A percentile compares a stretch with the other conserved stretches of the same genome.
phyloP scores from a whole-genome alignment of 2,329 filamentous ascomycete genomes.

The Massarina eburnea region DNA sequence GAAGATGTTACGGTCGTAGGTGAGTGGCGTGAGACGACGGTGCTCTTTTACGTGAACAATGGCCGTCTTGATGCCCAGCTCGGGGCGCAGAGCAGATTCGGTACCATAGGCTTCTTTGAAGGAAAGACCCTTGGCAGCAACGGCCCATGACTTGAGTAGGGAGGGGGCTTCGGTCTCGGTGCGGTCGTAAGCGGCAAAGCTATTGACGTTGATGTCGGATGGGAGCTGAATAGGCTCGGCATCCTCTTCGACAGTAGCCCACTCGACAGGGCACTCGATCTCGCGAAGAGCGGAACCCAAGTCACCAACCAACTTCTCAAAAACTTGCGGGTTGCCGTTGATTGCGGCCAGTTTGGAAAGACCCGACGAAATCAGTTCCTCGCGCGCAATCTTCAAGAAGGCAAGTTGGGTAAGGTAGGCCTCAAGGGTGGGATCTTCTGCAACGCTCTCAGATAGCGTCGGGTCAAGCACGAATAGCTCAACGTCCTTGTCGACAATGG shows the following conservation, averaged over 20 bases:
- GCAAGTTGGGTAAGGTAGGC: conserved; percentile 74
- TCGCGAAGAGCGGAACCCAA: conserved; percentile 71
- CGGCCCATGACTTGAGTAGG: conserved; percentile 75
- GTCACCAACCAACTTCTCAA: conserved; percentile 61
- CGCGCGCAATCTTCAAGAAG: conserved; percentile 76
- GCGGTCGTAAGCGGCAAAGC: conserved; percentile 81
- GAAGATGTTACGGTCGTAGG: conserved; percentile 99
- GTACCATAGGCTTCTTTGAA: conserved; percentile 96
- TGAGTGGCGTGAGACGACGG: conserved; percentile 81
- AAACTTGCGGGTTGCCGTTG: conserved; percentile 61
- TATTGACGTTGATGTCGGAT: conserved; percentile 70
- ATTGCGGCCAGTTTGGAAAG: conserved; percentile 67
- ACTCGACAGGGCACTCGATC: conserved; percentile 76
- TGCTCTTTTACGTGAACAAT: conserved; percentile 94
- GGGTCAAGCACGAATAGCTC: conserved; percentile 77
- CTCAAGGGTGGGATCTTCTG: conserved; percentile 63
- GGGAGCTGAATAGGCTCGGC: conserved; percentile 58
- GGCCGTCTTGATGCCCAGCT: conserved; percentile 81
- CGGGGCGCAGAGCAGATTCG: conserved; percentile 73
- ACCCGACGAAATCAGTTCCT: conserved; percentile 63
- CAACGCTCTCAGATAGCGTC: conserved; percentile 66
- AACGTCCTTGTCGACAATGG: conserved; percentile 68
- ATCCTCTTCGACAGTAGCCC: conserved; percentile 70
- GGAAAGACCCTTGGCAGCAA: conserved; percentile 79
- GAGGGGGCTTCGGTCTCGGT: conserved; percentile 67